Evolutionary conservation across 768 basidiomycete species (phyloP).

Genomic region (Cystoderma amianthinum): DNA sequence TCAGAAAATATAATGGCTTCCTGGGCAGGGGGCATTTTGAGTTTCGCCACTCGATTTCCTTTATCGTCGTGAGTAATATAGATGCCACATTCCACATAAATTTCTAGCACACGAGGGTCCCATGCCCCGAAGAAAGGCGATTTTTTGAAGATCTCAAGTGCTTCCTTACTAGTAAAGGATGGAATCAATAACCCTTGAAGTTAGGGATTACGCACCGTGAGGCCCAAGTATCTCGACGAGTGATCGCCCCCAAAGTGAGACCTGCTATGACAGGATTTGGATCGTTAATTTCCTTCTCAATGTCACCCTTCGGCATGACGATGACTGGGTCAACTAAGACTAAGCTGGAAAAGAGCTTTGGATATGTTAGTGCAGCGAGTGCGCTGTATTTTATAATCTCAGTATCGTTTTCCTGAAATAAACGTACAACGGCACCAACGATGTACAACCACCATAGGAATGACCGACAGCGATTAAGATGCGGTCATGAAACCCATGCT

Average conservation of each 20-base stretch:
- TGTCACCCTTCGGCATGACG: conserved; percentile 15
- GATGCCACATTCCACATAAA: conserved; percentile 58
- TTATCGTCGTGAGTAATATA: conserved; percentile 22
- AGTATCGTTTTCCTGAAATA: background rate
- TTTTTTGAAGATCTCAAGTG: conserved; percentile 35
- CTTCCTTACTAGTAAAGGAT: conserved; percentile 35
- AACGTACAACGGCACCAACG: conserved; percentile 35
- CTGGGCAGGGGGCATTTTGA: conserved; percentile 63
- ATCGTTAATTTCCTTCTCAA: conserved; percentile 5
- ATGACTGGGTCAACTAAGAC: conserved; percentile 80
- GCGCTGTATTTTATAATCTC: conserved; percentile 32
- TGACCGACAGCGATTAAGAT: conserved; percentile 73
- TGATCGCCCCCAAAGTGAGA: conserved; percentile 39
- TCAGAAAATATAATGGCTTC: conserved; percentile 62
- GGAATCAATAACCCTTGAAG: background rate
- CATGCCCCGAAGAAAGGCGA: conserved; percentile 67
- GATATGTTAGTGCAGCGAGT: conserved; percentile 58
- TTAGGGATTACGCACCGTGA: conserved; percentile 33
- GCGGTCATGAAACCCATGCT: conserved; percentile 42
- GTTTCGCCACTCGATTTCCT: conserved; percentile 31
- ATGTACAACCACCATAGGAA: conserved; percentile 76
- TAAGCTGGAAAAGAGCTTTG: conserved; percentile 63
- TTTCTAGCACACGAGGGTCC: conserved; percentile 54
- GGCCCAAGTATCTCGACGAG: conserved; percentile 56
- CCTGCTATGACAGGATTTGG: conserved; percentile 6